Percentiles rank a stretch among this genome's conserved stretches.
phyloP scores from a whole-genome alignment of 441 rosid species.

The Kokia cookei region DNA sequence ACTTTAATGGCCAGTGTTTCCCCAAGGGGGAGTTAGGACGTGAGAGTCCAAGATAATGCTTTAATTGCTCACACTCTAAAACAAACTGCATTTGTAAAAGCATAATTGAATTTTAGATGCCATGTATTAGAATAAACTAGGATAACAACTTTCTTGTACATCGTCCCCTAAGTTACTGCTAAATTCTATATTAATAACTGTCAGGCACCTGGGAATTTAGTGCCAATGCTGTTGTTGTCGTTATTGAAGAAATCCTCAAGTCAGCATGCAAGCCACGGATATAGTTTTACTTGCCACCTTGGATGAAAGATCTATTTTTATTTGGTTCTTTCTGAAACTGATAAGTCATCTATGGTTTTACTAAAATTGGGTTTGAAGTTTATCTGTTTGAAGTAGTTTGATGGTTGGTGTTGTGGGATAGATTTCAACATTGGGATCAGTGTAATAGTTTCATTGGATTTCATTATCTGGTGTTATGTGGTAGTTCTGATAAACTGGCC shows the following conservation, averaged over 20 bases:
- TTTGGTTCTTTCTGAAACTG: not conserved
- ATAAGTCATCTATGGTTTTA: not conserved
- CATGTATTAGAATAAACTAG: not conserved
- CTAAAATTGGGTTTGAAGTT: not conserved
- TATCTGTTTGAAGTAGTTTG: not conserved
- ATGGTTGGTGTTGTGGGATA: not conserved
- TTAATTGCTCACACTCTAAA: not conserved
- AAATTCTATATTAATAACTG: not conserved
- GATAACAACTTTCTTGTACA: not conserved
- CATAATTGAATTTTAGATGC: not conserved
- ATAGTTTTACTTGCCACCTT: not conserved
- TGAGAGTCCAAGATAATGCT: not conserved
- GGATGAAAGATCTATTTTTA: not conserved
- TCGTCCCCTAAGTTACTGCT: not conserved
- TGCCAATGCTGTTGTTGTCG: not conserved
- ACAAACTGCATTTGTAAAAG: not conserved
- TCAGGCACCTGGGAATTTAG: not conserved
- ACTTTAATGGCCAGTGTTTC: not conserved
- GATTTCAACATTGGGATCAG: not conserved
- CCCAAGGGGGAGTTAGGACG: not conserved
- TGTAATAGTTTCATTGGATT: not conserved
- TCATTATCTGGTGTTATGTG: not conserved
- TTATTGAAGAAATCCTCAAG: not conserved
- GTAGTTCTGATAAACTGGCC: not conserved
- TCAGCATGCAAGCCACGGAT: not conserved